phyloP scores from a whole-genome alignment of 805 yeast species.

The Suhomyces pyralidae region DNA sequence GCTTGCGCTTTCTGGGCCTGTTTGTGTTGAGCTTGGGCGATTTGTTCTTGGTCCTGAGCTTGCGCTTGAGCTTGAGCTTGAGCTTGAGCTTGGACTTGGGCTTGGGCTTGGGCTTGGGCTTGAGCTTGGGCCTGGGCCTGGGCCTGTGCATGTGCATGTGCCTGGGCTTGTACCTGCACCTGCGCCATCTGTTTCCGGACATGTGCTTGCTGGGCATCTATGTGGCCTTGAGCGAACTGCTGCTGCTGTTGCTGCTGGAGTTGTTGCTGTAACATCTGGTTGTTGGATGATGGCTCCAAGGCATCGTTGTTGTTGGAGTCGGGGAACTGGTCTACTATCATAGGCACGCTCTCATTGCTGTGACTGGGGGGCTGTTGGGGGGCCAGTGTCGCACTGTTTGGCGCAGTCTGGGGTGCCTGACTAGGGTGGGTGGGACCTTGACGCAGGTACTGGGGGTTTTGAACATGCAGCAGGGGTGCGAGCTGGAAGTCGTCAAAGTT shows the following conservation, averaged over 20 bases:
- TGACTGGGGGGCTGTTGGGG: background rate
- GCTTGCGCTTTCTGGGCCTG: background rate
- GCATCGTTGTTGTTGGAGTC: background rate
- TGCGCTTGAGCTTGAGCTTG: background rate
- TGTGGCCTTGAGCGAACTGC: slow-evolving; percentile 4
- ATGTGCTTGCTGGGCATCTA: slow-evolving; percentile 2
- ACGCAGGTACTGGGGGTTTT: slow-evolving; percentile 5
- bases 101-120: background rate
- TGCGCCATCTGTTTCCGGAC: background rate
- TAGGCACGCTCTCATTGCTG: background rate
- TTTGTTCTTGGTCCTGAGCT: background rate
- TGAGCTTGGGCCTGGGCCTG: background rate
- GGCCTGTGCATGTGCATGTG: background rate
- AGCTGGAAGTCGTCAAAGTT: slow-evolving; percentile 17
- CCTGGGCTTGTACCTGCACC: background rate
- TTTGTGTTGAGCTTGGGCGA: background rate
- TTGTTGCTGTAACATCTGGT: slow-evolving; percentile 1
- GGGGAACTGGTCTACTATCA: background rate
- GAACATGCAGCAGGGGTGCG: background rate
- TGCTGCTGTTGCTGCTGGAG: background rate
- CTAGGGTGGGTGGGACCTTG: background rate
- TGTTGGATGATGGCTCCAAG: background rate
- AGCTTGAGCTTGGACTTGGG: background rate
- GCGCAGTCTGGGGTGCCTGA: background rate
- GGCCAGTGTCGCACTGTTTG: background rate